Evolutionary conservation across 2,329 filamentous ascomycete genomes (phyloP).

Genomic region (Pestalotiopsis sp.): DNA sequence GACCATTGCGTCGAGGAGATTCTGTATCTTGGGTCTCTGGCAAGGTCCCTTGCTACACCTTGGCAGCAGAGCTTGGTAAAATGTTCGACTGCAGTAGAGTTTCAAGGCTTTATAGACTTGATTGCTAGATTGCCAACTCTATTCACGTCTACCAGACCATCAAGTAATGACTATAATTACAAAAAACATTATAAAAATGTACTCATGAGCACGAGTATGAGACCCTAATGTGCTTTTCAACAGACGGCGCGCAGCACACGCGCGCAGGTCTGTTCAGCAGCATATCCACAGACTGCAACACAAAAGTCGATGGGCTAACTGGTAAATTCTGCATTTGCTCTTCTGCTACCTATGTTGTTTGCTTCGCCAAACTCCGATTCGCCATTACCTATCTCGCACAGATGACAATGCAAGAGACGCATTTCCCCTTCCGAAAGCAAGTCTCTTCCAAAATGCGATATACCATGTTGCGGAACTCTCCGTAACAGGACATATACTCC

Average conservation of each 20-base stretch:
- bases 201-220: no score
- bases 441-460: not conserved
- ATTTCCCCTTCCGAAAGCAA: not conserved
- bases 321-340: not conserved
- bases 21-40: not conserved
- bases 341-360: slow-evolving; percentile 2
- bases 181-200: no score
- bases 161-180: no score
- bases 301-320: no score
- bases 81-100: not conserved
- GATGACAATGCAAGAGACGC: not conserved
- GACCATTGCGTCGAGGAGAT: slow-evolving; percentile 11
- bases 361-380: slow-evolving; percentile 8
- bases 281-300: no score
- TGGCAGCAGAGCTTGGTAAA: not conserved
- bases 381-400: not conserved
- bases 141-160: not conserved
- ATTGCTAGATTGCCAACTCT: not conserved
- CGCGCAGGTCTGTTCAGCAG: no score
- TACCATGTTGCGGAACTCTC: not conserved
- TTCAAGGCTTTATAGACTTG: not conserved
- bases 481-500: not conserved
- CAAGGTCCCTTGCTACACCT: not conserved
- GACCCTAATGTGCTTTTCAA: no score
- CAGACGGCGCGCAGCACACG: no score